Base-by-base conservation (phyloP, 495 filamentous ascomycete genomes). In the Barbatosphaeria neglecta region DNA sequence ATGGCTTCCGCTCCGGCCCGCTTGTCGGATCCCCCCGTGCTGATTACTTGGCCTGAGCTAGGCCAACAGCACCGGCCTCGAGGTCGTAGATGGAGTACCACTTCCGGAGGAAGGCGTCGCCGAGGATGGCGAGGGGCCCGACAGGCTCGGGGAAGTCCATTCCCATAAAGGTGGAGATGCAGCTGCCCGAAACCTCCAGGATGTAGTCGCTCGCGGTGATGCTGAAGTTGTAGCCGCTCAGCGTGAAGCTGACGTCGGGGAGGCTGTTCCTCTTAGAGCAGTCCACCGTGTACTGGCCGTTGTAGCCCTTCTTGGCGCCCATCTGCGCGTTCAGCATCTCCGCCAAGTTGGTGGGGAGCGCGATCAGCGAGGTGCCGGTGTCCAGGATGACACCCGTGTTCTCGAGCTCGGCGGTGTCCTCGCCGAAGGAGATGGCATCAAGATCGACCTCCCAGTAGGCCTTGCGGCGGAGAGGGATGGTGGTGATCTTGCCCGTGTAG, bases 371-470 rank as follows among this genome's bases (percentile, higher is more conserved):
- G 62, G 93, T 99, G 53, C 93, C 93, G 48, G 93, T 99, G 75
- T 99, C 93, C 41, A 99, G 82, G 48, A 99, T 96, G 53, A 87
- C 83, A 70, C 93, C 93, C 39, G 89, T 95, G 73, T 85, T 76
- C 39, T 95, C 88, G 44, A 97, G 81, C 55, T 92, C 84, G 50
- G 92, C 92, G 51, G 76, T 77, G 48, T 78, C 74, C 16, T 86
- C 75, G 50, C 92, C 93, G 50, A 95, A 90, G 41, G 81, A 78
- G 68, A 99, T 90, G 39, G 86, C 73, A 57, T 97, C 84, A 51
- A 97, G 81, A 53, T 97, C 89, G 22, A 97, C 90, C 75, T 99
- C 93, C 93, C 93, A 99, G 77, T 99, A 99, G 33, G 93, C 93
- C 82, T 96, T 96, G 59, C 93, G 86, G 62, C 92, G 82, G 51